These are phyloP conservation scores for Rhodotorula paludigena DNA, from an alignment of 768 basidiomycete species.

Conservation along the genomic window DNA sequence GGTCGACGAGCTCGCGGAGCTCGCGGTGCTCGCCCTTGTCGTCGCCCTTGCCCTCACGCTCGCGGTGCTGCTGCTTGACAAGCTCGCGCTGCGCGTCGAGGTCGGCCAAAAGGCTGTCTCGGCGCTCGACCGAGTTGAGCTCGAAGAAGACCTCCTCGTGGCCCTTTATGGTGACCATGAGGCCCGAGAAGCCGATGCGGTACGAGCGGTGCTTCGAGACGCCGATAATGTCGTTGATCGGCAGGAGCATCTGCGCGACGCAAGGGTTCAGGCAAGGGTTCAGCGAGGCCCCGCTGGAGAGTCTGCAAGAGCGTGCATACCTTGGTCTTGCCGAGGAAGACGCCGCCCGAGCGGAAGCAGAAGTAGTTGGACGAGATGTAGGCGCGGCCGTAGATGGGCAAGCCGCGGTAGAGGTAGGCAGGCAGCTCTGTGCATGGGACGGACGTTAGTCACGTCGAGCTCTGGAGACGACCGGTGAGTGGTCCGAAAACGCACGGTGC, in stretches of 20 bases:
- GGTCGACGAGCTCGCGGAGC: constrained; percentile 76
- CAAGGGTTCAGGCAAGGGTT: background rate
- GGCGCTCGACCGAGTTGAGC: constrained; percentile 72
- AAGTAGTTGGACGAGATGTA: constrained; percentile 89
- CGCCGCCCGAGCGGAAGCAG: constrained; percentile 90
- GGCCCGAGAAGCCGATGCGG: constrained; percentile 81
- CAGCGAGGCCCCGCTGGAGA: constrained; percentile 12
- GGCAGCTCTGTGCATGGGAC: constrained; percentile 64
- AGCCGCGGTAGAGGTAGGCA: constrained; percentile 77
- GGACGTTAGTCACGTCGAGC: background rate
- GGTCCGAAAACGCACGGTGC: constrained; percentile 65
- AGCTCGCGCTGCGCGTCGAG: constrained; percentile 78
- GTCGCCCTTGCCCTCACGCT: constrained; percentile 44
- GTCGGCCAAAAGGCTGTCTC: constrained; percentile 68
- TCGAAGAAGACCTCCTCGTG: constrained; percentile 98
- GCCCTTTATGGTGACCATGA: constrained; percentile 84
- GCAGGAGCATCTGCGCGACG: constrained; percentile 76
- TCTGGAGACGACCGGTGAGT: background rate
- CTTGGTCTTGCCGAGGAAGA: constrained; percentile 68
- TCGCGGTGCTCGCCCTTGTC: constrained; percentile 61
- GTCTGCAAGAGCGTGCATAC: constrained; percentile 53
- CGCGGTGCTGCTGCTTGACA: constrained; percentile 53
- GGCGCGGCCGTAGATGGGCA: constrained; percentile 83
- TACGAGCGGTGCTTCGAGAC: constrained; percentile 79
- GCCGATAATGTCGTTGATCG: constrained; percentile 79